Evolutionary conservation across 1,284 basidiomycete species (phyloP), one percentile per base, ranked within the genome.

Genomic region (Fomitopsis schrenkii): DNA sequence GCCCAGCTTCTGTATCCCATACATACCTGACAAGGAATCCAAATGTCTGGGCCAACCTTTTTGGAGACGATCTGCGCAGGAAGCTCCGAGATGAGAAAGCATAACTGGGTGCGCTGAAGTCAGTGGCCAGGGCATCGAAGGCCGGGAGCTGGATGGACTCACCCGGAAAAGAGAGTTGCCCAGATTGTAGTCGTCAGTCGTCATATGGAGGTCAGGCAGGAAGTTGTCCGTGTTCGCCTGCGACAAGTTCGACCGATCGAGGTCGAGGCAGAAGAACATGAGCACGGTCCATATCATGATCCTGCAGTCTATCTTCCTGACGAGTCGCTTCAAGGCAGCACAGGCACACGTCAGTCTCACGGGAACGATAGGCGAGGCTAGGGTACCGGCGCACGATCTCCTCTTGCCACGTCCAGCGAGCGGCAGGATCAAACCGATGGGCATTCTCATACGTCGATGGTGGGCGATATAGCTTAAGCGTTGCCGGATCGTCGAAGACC

Each of bases 51-150:
- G 3, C 88, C 88, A 41, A 88, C 79, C 19, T 84, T 78, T 72
- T 91, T 91, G 2, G 86, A 89, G 48, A 91, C 73, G 17, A 91
- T 75, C 65, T 90, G 88, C 0, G 87, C 88, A 14, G 89, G 88
- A 28, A 90, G 71, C 67, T 88, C 87, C 4, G 86, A 84, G 40
- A 71, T 75, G 40, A 90, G 72, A 72, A 90, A 90, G 38, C 82
- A 74, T 2, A 88, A 63, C 55, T 82, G 78, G 65, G 82, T 84
- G 2, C 88, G 77, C 17, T 5, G n/a, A 12, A n/a, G 19, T 52
- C 17, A 3, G 17, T 38, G 8, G 3, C 35, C 55, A 26, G 7
- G 1, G 15, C 41, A 40, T 53, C n/a, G 9, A 28, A 33, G 15
- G 14, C 2, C 38, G 5, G 9, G 6, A 14, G 38, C 22, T 22